These are phyloP conservation scores for Epichloe elymi DNA, from an alignment of 2,329 filamentous ascomycete genomes.

Conservation along the genomic window DNA sequence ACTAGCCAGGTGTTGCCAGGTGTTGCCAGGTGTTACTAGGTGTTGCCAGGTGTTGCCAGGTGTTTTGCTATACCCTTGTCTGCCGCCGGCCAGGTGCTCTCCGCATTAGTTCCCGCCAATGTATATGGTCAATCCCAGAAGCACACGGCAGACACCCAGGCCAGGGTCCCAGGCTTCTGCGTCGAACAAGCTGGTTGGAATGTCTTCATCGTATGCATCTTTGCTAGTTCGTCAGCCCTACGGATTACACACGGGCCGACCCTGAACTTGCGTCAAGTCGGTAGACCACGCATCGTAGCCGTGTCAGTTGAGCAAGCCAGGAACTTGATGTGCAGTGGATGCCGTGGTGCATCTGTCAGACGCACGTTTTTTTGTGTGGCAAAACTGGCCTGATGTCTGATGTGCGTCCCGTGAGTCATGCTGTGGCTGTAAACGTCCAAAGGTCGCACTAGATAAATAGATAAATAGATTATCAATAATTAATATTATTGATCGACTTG, in stretches of 20 bases:
- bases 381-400: background rate
- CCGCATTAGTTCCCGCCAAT: conserved; percentile 1
- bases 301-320: conserved; percentile 1
- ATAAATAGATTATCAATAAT: too few species aligned
- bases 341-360: background rate
- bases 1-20: background rate
- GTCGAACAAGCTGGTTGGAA: conserved; percentile 5
- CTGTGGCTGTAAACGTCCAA: too few species aligned
- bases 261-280: conserved; percentile 5
- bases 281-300: conserved; percentile 2
- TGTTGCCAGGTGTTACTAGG: background rate
- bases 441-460: too few species aligned
- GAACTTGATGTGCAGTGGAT: background rate
- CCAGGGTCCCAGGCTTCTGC: conserved; percentile 4
- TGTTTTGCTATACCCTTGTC: conserved; percentile 3
- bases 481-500: too few species aligned
- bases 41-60: background rate
- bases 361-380: too few species aligned
- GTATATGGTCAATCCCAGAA: background rate
- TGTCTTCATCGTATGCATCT: conserved; percentile 5
- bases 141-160: background rate
- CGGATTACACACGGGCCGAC: conserved; percentile 4
- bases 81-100: background rate
- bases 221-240: conserved; percentile 5
- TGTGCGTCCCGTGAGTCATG: background rate